phyloP scores from a whole-genome alignment of 352 stramenopile species.

The Globisporangium echinulatum region DNA sequence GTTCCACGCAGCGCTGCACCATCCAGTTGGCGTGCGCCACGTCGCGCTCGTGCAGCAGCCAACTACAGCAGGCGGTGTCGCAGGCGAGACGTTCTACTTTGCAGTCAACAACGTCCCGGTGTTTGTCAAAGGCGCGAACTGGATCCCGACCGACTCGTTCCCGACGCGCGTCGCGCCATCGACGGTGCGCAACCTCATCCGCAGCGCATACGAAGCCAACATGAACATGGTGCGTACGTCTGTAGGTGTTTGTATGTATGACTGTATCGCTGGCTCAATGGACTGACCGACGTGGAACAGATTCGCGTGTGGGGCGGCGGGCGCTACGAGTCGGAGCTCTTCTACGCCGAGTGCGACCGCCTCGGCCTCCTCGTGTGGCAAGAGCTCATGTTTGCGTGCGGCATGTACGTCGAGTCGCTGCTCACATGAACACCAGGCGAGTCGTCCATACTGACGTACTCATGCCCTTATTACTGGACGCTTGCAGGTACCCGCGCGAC shows the following conservation, averaged over 20 bases:
- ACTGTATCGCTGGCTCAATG: not conserved
- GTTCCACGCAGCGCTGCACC: constrained; percentile 27
- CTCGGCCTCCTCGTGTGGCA: constrained; percentile 87
- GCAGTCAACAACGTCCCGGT: constrained; percentile 56
- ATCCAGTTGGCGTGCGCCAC: constrained; percentile 49
- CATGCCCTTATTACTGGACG: not conserved
- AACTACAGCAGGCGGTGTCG: constrained; percentile 32
- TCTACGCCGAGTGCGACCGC: constrained; percentile 78
- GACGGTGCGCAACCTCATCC: constrained; percentile 40
- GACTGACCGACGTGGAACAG: constrained; percentile 13
- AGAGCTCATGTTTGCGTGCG: constrained; percentile 89
- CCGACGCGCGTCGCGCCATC: constrained; percentile 38
- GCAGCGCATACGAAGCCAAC: constrained; percentile 50
- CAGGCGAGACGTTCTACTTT: constrained; percentile 70
- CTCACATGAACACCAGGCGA: not conserved
- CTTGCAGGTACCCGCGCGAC: constrained; percentile 46
- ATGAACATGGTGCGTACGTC: constrained; percentile 72
- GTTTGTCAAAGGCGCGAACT: constrained; percentile 78
- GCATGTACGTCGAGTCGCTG: constrained; percentile 39
- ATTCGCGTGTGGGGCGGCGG: constrained; percentile 85
- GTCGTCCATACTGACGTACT: not conserved
- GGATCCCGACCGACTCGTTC: constrained; percentile 75
- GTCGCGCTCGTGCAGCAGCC: constrained; percentile 57
- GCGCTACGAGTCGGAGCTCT: constrained; percentile 76
- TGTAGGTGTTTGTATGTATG: not conserved